These are phyloP conservation scores for Mucor plumbeus DNA, from an alignment of 371 early-diverging fungal genomes.

Conservation along the genomic window DNA sequence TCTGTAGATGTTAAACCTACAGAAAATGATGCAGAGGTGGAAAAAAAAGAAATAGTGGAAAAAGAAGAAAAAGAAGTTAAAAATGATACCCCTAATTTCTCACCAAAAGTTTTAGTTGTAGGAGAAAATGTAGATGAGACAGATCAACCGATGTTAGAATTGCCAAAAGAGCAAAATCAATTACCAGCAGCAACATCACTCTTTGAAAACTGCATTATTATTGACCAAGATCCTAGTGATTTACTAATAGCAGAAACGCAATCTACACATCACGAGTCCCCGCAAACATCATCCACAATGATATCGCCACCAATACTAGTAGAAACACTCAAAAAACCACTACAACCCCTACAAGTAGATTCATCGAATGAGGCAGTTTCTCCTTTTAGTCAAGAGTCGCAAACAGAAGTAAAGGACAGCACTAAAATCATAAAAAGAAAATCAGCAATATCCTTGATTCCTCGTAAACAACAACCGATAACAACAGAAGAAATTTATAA, in stretches of 20 bases:
- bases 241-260: not conserved
- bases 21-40: not conserved
- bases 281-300: not conserved
- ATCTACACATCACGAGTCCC: no score
- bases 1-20: not conserved
- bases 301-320: not conserved
- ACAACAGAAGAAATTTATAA: not conserved
- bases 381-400: not conserved
- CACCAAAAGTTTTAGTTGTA: not conserved
- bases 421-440: not conserved
- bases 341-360: not conserved
- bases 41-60: not conserved
- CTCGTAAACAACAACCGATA: not conserved
- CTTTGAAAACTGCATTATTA: not conserved
- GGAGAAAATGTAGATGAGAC: not conserved
- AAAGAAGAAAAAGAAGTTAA: not conserved
- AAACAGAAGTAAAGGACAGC: not conserved
- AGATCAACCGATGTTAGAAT: not conserved
- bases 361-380: not conserved
- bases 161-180: not conserved
- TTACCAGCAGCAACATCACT: not conserved
- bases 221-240: not conserved
- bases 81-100: not conserved
- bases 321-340: not conserved
- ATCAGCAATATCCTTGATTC: slow-evolving; percentile 8